Conservation (phyloP, 2,329 filamentous ascomycete genomes). For the Fonsecaea monophora region DNA sequence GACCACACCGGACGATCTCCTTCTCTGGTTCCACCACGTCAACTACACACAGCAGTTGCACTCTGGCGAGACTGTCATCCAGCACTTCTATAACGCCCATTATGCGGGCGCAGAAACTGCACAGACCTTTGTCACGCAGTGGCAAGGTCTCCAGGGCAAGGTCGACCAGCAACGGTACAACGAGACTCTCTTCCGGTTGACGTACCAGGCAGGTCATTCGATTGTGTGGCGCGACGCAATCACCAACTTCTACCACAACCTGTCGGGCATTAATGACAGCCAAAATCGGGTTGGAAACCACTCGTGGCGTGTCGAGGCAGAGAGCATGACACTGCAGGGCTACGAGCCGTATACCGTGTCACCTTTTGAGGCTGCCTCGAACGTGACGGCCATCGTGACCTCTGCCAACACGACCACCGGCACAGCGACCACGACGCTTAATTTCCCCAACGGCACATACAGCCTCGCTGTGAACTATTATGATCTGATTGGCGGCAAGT, state of each 20-base stretch:
- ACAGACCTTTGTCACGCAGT: slow-evolving; percentile 61
- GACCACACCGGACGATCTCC: slow-evolving; percentile 70
- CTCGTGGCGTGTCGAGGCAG: slow-evolving; percentile 72
- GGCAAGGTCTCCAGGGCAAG: slow-evolving; percentile 62
- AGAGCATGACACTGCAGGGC: slow-evolving; percentile 66
- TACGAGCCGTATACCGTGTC: slow-evolving; percentile 62
- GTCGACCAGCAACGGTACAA: slow-evolving; percentile 67
- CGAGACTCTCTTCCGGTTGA: slow-evolving; percentile 64
- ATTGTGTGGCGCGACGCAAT: slow-evolving; percentile 75
- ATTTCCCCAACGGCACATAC: slow-evolving; percentile 62
- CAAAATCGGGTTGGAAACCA: slow-evolving; percentile 64
- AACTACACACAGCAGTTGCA: slow-evolving; percentile 68
- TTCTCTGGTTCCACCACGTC: slow-evolving; percentile 79
- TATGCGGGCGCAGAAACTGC: slow-evolving; percentile 66
- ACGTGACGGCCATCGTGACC: slow-evolving; percentile 63
- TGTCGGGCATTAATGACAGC: slow-evolving; percentile 66
- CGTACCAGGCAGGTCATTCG: slow-evolving; percentile 72
- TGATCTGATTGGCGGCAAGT: slow-evolving; percentile 65
- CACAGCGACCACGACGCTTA: slow-evolving; percentile 56
- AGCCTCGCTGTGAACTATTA: slow-evolving; percentile 72
- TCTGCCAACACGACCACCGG: slow-evolving; percentile 59
- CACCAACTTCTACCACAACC: slow-evolving; percentile 67
- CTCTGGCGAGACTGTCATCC: slow-evolving; percentile 70
- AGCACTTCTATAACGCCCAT: slow-evolving; percentile 70
- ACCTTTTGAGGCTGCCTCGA: slow-evolving; percentile 67